Evolutionary conservation across 345 rosid genomes (phyloP), one percentile per base, ranked within the genome.

Genomic region (Mercurialis annua): DNA sequence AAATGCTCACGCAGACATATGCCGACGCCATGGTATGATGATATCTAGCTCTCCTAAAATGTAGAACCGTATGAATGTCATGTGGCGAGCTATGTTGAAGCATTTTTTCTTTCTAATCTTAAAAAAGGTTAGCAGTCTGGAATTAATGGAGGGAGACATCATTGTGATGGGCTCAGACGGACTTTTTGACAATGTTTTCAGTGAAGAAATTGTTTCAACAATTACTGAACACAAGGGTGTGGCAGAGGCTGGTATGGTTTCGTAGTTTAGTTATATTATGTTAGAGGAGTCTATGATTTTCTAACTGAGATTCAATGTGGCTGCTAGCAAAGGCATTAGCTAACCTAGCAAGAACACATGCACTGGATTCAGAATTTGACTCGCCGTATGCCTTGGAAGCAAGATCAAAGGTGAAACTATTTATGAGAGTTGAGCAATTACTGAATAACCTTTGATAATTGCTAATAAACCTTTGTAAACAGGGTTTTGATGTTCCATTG

Each of bases 121-220:
- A 34, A 34, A 34, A n/a, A 62, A 92, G 97, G 84, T 93, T 64
- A 84, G 84, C 77, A 78, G 68, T 51, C 72, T 88, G 71, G 87
- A 86, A 67, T 58, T 88, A 64, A 61, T 60, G 62, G 88, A 87
- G 65, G 87, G 92, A 68, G 96, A 90, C 61, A 76, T 70, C 55
- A 65, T 88, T 9, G 87, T 93, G 66, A 85, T 92, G 93, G 96
- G 97, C 31, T 87, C 97, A 1, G 96, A 88, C 69, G 98, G 98
- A 23, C 94, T 93, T 14, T 93, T 87, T 21, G 98, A 93, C 79
- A 90, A 90, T 30, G 81, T 87, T 21, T 93, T 88, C 34, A 93
- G 89, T 74, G 73, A 80, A 24, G 98, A 93, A 78, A 88, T 93
- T 11, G 70, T 88, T 79, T 80, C 97, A 0, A 56, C 75, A 26